These are phyloP conservation scores for Lentinula boryana DNA, from an alignment of 768 basidiomycete species.

Conservation along the genomic window DNA sequence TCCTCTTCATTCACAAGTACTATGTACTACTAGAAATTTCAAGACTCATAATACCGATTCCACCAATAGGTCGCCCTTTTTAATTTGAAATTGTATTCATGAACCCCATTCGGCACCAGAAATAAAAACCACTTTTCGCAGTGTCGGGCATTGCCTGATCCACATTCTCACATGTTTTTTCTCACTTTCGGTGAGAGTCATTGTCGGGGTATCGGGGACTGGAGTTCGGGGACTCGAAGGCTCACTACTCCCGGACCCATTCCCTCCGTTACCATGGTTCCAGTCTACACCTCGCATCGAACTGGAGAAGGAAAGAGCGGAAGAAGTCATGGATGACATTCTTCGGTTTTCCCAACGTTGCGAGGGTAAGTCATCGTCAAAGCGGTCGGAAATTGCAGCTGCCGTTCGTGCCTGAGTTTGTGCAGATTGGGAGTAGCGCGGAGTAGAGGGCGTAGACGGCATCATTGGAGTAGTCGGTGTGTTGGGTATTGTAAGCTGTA, in stretches of 20 bases:
- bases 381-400: not conserved
- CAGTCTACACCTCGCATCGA: constrained; percentile 2
- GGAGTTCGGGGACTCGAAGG: not conserved
- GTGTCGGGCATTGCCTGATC: constrained; percentile 8
- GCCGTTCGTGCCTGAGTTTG: not conserved
- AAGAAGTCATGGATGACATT: not conserved
- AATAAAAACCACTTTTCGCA: constrained; percentile 4
- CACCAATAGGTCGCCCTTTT: not conserved
- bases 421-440: not conserved
- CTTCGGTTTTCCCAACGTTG: not conserved
- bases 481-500: not conserved
- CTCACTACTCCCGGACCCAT: not conserved
- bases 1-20: too few relatives aligned
- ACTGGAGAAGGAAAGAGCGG: not conserved
- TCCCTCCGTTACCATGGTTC: not conserved
- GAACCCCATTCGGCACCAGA: constrained; percentile 6
- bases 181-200: constrained; percentile 1
- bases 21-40: not conserved
- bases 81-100: not conserved
- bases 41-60: not conserved
- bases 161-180: constrained; percentile 5
- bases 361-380: not conserved
- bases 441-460: not conserved
- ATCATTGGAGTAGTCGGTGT: not conserved
- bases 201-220: not conserved